Evolutionary conservation across 495 filamentous ascomycete species (phyloP).

Genomic region (Aspergillus wentii): DNA sequence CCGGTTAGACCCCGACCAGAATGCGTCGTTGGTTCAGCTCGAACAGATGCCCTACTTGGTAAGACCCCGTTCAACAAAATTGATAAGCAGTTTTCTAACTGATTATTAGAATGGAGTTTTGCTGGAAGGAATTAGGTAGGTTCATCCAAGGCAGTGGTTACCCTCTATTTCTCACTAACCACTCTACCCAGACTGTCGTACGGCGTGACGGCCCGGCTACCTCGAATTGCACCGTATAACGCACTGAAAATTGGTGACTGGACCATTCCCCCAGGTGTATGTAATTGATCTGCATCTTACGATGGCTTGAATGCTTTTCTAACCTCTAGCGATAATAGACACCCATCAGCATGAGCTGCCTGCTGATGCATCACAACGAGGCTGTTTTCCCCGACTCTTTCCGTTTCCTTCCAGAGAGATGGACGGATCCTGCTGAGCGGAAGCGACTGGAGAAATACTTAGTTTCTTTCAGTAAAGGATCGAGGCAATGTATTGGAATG

Average conservation of each 20-base stretch:
- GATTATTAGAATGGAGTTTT: background rate
- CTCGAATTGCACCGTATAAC: slow-evolving; percentile 8
- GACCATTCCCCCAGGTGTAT: background rate
- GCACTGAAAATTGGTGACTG: background rate
- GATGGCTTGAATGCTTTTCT: background rate
- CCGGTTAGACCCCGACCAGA: slow-evolving; percentile 1
- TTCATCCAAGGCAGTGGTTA: background rate
- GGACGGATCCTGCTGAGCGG: slow-evolving; percentile 17
- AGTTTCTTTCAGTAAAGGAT: slow-evolving; percentile 24
- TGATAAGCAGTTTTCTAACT: slow-evolving; percentile 26
- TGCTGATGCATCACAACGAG: slow-evolving; percentile 30
- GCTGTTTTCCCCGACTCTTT: slow-evolving; percentile 30
- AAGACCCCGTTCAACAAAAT: slow-evolving; percentile 25
- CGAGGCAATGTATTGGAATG: slow-evolving; percentile 22
- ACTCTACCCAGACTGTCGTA: slow-evolving; percentile 20
- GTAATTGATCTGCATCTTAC: background rate
- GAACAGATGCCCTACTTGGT: slow-evolving; percentile 28
- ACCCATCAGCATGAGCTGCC: slow-evolving; percentile 35
- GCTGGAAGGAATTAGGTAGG: background rate
- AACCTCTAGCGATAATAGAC: slow-evolving; percentile 9
- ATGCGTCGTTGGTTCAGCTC: slow-evolving; percentile 12
- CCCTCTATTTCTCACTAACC: background rate
- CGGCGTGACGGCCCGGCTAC: slow-evolving; percentile 14
- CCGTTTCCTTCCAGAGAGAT: slow-evolving; percentile 32
- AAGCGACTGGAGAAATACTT: slow-evolving; percentile 16